Evolutionary conservation across 2,329 filamentous ascomycete species (phyloP).

Genomic region (Pseudogymnoascus sp.): DNA sequence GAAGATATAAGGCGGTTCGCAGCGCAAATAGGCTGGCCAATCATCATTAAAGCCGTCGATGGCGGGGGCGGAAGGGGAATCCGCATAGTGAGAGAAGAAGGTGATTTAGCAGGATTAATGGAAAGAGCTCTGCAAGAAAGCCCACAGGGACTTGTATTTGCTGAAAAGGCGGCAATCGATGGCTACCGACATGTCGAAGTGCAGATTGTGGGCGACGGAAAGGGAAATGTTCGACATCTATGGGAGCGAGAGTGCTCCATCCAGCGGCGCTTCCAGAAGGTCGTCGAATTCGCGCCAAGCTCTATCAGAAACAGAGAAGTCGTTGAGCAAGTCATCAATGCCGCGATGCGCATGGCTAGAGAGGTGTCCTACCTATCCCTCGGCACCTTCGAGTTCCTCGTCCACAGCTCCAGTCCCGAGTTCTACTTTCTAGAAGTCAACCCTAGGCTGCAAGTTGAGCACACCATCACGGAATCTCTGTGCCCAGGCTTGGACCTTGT

Average conservation of each 20-base stretch:
- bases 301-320: slow-evolving; percentile 45
- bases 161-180: slow-evolving; percentile 48
- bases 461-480: slow-evolving; percentile 33
- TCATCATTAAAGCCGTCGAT: slow-evolving; percentile 52
- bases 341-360: slow-evolving; percentile 45
- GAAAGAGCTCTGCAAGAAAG: slow-evolving; percentile 52
- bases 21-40: slow-evolving; percentile 32
- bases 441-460: slow-evolving; percentile 26
- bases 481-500: slow-evolving; percentile 26
- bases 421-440: slow-evolving; percentile 32
- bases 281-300: slow-evolving; percentile 60
- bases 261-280: slow-evolving; percentile 60
- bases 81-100: slow-evolving; percentile 41
- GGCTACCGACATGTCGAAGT: slow-evolving; percentile 59
- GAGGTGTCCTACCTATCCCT: slow-evolving; percentile 48
- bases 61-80: slow-evolving; percentile 59
- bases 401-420: slow-evolving; percentile 39
- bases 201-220: slow-evolving; percentile 56
- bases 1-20: slow-evolving; percentile 46
- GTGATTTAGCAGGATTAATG: slow-evolving; percentile 45
- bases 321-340: slow-evolving; percentile 29
- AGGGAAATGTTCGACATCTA: slow-evolving; percentile 47
- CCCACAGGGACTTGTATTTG: slow-evolving; percentile 49
- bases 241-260: slow-evolving; percentile 61
- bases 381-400: slow-evolving; percentile 57